Evolutionary conservation across 257 asterid genomes (phyloP).

Genomic region (Datura wrightii): DNA sequence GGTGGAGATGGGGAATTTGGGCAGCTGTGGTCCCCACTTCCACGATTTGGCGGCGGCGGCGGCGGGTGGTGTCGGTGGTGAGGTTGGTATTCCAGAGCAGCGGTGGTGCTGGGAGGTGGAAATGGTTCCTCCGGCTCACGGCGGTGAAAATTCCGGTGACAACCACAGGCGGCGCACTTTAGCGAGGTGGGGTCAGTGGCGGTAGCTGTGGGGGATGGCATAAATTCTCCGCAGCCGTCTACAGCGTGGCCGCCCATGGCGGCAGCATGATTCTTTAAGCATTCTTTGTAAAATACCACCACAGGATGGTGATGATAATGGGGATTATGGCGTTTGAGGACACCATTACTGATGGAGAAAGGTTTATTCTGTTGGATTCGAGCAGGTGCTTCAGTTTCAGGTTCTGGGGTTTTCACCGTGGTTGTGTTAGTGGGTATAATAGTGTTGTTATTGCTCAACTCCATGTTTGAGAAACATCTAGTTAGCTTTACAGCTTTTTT

Average conservation of each 20-base stretch:
- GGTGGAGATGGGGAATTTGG: constrained; percentile 49
- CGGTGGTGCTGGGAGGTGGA: constrained; percentile 45
- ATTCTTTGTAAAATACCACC: constrained; percentile 79
- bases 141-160: constrained; percentile 99
- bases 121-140: constrained; percentile 81
- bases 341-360: constrained; percentile 71
- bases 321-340: constrained; percentile 74
- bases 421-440: constrained; percentile 29
- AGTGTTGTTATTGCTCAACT: constrained; percentile 38
- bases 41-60: constrained; percentile 26
- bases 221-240: constrained; percentile 97
- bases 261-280: constrained; percentile 95
- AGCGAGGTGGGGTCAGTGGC: constrained; percentile 85
- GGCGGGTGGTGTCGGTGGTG: constrained; percentile 40
- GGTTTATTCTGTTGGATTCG: constrained; percentile 68
- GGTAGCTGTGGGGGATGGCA: constrained; percentile 72
- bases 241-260: constrained; percentile 85
- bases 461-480: constrained; percentile 65
- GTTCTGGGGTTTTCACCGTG: constrained; percentile 68
- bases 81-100: constrained; percentile 68
- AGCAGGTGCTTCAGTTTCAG: constrained; percentile 69
- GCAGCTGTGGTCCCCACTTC: constrained; percentile 39
- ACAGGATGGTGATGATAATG: constrained; percentile 55
- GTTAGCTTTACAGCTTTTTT: neutral
- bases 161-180: constrained; percentile 96